Base-by-base conservation (phyloP, 2,329 filamentous ascomycete genomes). In the Ceratocystis variospora region DNA sequence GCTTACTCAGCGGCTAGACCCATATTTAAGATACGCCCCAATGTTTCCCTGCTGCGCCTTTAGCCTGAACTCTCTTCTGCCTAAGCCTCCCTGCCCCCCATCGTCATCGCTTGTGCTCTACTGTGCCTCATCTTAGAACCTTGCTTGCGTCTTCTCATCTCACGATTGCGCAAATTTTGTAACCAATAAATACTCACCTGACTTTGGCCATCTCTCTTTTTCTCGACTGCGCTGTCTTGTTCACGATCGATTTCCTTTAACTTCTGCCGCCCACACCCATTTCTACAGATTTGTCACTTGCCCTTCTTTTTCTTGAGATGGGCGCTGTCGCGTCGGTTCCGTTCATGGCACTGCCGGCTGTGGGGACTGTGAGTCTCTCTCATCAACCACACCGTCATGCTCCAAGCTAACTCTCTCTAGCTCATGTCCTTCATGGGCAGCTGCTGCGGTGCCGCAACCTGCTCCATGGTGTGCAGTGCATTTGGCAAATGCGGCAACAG, bases 401-500 rank as follows among this genome's bases (percentile, higher is more conserved):
- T 41, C 59, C 6, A 17, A 31, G 22, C 63, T 62, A 28, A 62
- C n/a, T 44, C 22, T 55, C 2, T 25, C 15, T 37, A 92, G 89
- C 72, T 95, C 69, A 74, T 90, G 70, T 90, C 88, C 55, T 86
- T 91, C 71, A 88, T 80, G 69, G 90, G 88, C 69, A 96, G 91
- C 72, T 99, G 94, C 78, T 99, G 94, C 75, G 94, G 94, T 74
- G 94, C 94, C 33, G 92, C 94, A 59, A 96, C 94, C 64, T 97
- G 93, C 78, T 96, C 91, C 71, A 93, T 94, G 75, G 87, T 97
- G 62, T 97, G 92, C 79, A 94, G 89, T 75, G 89, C 91, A 12
- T 99, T 93, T 74, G 93, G 94, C 64, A 97, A 96, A 76, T 97
- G 93, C 77, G 90, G 92, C 72, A 97, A 96, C 80, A 96, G 90